Conservation (phyloP, 208 protist species). For the Crithidia thermophila region DNA sequence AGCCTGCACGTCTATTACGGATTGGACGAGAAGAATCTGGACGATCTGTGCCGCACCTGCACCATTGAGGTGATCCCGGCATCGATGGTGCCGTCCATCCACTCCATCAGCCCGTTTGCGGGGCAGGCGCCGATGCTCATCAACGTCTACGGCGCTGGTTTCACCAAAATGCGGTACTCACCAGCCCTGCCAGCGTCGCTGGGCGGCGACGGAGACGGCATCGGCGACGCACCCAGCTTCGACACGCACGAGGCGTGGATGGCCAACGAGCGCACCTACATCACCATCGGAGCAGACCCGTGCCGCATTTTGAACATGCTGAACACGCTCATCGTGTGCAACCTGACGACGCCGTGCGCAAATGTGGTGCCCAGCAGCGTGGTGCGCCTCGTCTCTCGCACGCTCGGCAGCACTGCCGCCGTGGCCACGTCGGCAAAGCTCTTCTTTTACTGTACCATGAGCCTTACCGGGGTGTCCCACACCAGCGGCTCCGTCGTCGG, state of each 20-base stretch:
- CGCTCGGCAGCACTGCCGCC: conserved; percentile 18
- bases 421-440: not conserved
- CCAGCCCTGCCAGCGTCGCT: conserved; percentile 10
- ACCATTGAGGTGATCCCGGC: conserved; percentile 11
- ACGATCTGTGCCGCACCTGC: conserved; percentile 8
- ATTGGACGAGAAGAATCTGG: not conserved
- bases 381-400: conserved; percentile 34
- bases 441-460: conserved; percentile 43
- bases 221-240: not conserved
- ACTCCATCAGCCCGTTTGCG: conserved; percentile 30
- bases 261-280: conserved; percentile 27
- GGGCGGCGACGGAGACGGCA: not conserved
- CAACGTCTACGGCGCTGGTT: conserved; percentile 41
- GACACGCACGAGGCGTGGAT: too few species aligned
- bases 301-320: conserved; percentile 38
- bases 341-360: conserved; percentile 29
- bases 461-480: conserved; percentile 17
- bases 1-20: conserved; percentile 10
- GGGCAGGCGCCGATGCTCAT: conserved; percentile 48
- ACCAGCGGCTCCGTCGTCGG: conserved; percentile 30
- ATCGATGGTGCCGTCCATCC: conserved; percentile 32
- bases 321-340: conserved; percentile 43
- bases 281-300: conserved; percentile 32
- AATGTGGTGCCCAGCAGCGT: conserved; percentile 23
- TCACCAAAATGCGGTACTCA: conserved; percentile 38